These are phyloP conservation scores for Fraxinus latifolia DNA, from an alignment of 305 asterid genomes.

Conservation along the genomic window DNA sequence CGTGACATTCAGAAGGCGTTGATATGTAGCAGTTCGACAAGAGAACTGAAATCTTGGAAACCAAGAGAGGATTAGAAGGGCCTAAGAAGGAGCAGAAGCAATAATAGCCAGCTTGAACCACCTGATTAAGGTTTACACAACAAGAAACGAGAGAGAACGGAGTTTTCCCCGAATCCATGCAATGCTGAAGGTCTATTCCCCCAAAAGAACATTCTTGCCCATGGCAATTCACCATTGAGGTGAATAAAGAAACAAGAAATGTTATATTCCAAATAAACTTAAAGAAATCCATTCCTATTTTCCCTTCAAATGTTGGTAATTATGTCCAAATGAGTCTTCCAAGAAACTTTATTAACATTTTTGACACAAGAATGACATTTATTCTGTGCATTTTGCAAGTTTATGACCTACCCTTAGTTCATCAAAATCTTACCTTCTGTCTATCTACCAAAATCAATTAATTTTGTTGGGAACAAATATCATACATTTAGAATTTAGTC, in stretches of 20 bases:
- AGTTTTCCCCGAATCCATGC: conserved; percentile 30
- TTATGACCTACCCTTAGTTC: conserved; percentile 33
- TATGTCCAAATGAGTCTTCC: background rate
- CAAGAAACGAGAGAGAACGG: conserved; percentile 36
- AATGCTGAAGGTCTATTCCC: conserved; percentile 39
- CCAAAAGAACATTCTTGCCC: conserved; percentile 37
- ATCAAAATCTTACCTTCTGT: conserved; percentile 16
- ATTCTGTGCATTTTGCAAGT: conserved; percentile 18
- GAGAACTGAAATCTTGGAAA: conserved; percentile 26
- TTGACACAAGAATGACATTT: background rate
- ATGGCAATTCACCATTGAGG: conserved; percentile 15
- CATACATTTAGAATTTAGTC: background rate
- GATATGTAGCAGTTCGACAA: conserved; percentile 40
- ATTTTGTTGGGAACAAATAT: background rate
- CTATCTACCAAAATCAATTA: background rate
- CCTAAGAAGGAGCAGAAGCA: conserved; percentile 43
- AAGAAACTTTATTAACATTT: background rate
- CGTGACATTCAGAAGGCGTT: conserved; percentile 41
- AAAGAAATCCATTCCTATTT: conserved; percentile 22
- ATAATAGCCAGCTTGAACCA: conserved; percentile 38
- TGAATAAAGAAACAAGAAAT: conserved; percentile 13
- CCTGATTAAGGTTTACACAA: conserved; percentile 35
- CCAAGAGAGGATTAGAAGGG: conserved; percentile 28
- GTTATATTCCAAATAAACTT: conserved; percentile 15
- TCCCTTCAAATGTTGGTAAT: background rate